Percentiles rank a stretch among this genome's conserved stretches.
Conservation (phyloP, 805 yeast species). For the Ogataea paradorogensis region DNA sequence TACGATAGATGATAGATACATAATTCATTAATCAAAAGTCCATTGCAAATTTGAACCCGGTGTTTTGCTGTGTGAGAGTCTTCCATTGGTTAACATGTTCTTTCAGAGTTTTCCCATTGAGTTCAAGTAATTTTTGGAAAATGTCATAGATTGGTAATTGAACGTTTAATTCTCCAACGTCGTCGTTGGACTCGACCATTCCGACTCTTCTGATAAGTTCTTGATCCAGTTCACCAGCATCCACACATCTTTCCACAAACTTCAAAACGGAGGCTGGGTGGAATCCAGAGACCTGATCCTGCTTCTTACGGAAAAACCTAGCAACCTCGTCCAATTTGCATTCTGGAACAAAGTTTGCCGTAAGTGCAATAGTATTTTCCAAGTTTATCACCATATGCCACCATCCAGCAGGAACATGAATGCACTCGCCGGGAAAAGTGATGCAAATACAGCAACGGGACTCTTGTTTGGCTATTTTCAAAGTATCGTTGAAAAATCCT, state of each 20-base stretch:
- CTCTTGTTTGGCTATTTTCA: conserved; percentile 43
- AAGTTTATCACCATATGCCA: conserved; percentile 93
- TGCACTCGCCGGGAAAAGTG: conserved; percentile 77
- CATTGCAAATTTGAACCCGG: conserved; percentile 32
- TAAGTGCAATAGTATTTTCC: conserved; percentile 78
- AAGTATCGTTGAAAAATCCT: conserved; percentile 74
- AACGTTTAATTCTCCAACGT: conserved; percentile 54
- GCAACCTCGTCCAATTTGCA: conserved; percentile 60
- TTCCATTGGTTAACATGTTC: conserved; percentile 45
- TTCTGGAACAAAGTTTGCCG: conserved; percentile 82
- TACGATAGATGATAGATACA: not conserved
- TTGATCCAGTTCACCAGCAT: conserved; percentile 26
- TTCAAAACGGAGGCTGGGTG: conserved; percentile 50
- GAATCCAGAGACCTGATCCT: conserved; percentile 78
- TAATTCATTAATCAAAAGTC: conserved; percentile 3
- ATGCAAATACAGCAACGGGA: conserved; percentile 61
- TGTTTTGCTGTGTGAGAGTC: conserved; percentile 25
- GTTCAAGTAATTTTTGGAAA: conserved; percentile 43
- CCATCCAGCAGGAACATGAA: conserved; percentile 95
- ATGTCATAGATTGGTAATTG: conserved; percentile 60
- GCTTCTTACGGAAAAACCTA: conserved; percentile 62
- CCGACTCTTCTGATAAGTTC: conserved; percentile 16
- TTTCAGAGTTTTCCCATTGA: conserved; percentile 4
- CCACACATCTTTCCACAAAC: conserved; percentile 35
- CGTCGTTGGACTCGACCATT: conserved; percentile 45